These are phyloP conservation scores for Hericium alpestre DNA, from an alignment of 768 basidiomycete species.

Conservation along the genomic window DNA sequence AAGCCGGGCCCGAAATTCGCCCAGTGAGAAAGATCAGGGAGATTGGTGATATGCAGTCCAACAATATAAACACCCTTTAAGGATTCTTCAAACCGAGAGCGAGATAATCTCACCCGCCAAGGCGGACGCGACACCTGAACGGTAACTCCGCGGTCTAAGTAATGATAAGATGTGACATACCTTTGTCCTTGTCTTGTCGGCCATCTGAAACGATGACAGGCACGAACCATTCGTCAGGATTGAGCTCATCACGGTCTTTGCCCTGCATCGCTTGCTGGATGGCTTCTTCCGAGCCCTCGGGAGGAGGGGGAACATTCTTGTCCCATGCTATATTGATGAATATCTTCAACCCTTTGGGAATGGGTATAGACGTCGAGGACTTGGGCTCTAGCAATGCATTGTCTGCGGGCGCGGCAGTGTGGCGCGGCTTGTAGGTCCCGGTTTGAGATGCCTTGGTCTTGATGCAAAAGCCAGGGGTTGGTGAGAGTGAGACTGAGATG, in stretches of 20 bases:
- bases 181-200: conserved; percentile 58
- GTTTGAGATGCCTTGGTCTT: conserved; percentile 43
- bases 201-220: conserved; percentile 62
- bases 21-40: no score
- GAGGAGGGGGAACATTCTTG: conserved; percentile 55
- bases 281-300: conserved; percentile 44
- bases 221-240: conserved; percentile 45
- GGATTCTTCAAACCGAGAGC: no score
- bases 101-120: no score
- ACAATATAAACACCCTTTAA: no score
- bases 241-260: conserved; percentile 26
- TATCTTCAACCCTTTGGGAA: conserved; percentile 46
- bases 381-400: background rate
- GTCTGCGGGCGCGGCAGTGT: conserved; percentile 20
- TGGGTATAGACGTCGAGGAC: conserved; percentile 16
- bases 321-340: conserved; percentile 75
- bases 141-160: no score
- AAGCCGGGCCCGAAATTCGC: no score
- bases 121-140: no score
- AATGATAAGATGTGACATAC: conserved; percentile 22
- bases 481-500: conserved; percentile 17
- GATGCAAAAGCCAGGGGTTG: conserved; percentile 61
- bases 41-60: no score
- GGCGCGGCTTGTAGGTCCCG: conserved; percentile 21
- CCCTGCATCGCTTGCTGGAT: conserved; percentile 51